Percentiles rank a stretch among this genome's conserved stretches.
These are phyloP conservation scores for Leccinum ponderosum DNA, from an alignment of 1,284 basidiomycete genomes.

Conservation along the genomic window DNA sequence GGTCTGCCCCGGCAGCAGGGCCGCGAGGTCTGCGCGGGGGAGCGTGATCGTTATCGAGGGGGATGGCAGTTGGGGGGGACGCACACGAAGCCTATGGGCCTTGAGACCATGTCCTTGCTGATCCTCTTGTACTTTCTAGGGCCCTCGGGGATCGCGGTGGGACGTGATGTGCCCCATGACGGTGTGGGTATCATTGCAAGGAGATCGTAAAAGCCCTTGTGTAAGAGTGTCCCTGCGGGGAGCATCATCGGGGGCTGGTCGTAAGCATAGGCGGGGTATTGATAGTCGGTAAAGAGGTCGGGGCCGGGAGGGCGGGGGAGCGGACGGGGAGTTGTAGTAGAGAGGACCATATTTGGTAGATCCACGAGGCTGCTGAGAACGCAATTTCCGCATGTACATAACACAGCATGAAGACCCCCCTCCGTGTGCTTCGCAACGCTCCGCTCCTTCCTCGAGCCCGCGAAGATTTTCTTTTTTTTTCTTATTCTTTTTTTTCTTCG, in stretches of 20 bases:
- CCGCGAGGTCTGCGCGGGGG: slow-evolving; percentile 58
- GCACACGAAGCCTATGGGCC: slow-evolving; percentile 83
- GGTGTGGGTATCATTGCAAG: slow-evolving; percentile 76
- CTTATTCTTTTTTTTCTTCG: neutral
- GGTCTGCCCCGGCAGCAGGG: too few species aligned
- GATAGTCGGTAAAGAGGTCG: slow-evolving; percentile 41
- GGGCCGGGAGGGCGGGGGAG: slow-evolving; percentile 7
- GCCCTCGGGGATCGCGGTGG: slow-evolving; percentile 42
- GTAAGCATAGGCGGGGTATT: slow-evolving; percentile 39
- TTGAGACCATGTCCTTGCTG: slow-evolving; percentile 86
- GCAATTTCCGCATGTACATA: slow-evolving; percentile 37
- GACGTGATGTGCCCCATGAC: slow-evolving; percentile 47
- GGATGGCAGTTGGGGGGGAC: slow-evolving; percentile 33
- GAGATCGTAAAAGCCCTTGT: slow-evolving; percentile 87
- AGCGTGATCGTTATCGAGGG: slow-evolving; percentile 21
- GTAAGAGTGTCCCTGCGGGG: slow-evolving; percentile 68
- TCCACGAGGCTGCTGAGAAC: slow-evolving; percentile 18
- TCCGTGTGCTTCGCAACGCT: slow-evolving; percentile 16
- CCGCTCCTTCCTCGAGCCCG: slow-evolving; percentile 25
- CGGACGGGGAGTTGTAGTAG: neutral
- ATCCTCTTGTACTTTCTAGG: slow-evolving; percentile 61
- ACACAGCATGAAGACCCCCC: slow-evolving; percentile 7
- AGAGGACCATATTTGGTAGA: slow-evolving; percentile 2
- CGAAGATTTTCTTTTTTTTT: slow-evolving; percentile 26
- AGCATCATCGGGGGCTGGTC: slow-evolving; percentile 42